Evolutionary conservation across 31 red algal species (phyloP), one percentile per base, ranked within the genome.

Genomic region (Endocladia muricata): DNA sequence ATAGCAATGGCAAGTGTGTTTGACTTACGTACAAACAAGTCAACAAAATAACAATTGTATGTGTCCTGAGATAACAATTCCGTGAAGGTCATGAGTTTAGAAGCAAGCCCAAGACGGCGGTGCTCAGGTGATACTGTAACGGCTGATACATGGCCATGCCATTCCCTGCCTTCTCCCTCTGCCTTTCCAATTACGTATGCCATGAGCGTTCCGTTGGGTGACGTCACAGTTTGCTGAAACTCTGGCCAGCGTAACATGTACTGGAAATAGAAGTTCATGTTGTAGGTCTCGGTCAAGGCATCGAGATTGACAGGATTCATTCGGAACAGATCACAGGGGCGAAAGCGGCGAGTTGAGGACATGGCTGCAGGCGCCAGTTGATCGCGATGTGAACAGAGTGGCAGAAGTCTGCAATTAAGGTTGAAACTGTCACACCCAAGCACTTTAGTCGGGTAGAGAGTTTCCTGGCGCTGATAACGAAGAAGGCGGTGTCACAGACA

Each of bases 291-390:
- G 3, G 94, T 97, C n/a, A 97, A 73, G 21, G 62, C 58, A 63
- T 97, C 94, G 59, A 97, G 77, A 74, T 97, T 97, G 39, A 97
- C 89, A 17, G 77, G 55, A 29, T 97, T 97, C 43, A 97, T 80
- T 6, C 47, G 47, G 51, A 93, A 79, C 1, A 97, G 76, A 76
- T 97, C 90, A 48, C 38, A 54, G 19, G 76, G 70, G 34, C 68
- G 76, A 60, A 93, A 86, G 41, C 82, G 64, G 4, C 89, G 55
- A 17, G 66, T 80, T 26, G 89, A 76, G 39, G 90, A 74, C 90
- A 93, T 93, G n/a, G n/a, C n/a, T n/a, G n/a, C n/a, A n/a, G n/a
- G n/a, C n/a, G n/a, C n/a, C n/a, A n/a, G n/a, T n/a, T n/a, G n/a
- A n/a, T n/a, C n/a, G n/a, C n/a, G n/a, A n/a, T n/a, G n/a, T n/a